Conservation (phyloP, 345 rosid genomes). For the Linum trigynum region DNA sequence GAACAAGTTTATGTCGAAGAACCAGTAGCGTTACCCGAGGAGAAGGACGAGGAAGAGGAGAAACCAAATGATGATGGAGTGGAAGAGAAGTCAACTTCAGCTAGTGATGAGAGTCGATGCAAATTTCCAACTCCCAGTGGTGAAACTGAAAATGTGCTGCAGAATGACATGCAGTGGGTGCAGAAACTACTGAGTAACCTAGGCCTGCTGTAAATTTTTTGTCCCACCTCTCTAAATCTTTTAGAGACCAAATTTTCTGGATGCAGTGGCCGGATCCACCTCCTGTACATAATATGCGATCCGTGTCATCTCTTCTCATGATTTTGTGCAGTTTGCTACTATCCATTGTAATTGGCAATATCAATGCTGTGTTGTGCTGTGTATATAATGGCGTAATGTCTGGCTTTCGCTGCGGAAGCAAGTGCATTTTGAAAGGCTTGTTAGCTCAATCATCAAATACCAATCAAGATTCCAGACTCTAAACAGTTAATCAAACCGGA, state of each 20-base stretch:
- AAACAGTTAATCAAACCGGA: no score
- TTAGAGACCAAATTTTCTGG: no score
- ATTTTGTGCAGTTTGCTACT: not conserved
- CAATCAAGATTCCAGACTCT: no score
- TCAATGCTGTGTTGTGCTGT: not conserved
- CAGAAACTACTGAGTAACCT: constrained; percentile 46
- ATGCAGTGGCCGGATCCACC: no score
- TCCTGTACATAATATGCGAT: not conserved
- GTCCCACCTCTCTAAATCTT: no score
- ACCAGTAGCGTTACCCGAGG: not conserved
- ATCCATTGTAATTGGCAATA: not conserved
- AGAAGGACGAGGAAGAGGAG: constrained; percentile 13
- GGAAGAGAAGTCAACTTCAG: constrained; percentile 10
- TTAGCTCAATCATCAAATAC: no score
- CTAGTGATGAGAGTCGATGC: constrained; percentile 21
- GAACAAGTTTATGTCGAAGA: constrained; percentile 7
- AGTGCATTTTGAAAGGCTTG: no score
- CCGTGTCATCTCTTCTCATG: no score
- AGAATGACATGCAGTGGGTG: constrained; percentile 63
- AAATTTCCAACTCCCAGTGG: constrained; percentile 10
- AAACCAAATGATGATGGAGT: not conserved
- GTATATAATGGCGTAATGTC: not conserved
- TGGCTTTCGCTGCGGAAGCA: no score
- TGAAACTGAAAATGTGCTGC: constrained; percentile 13
- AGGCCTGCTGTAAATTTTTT: constrained; percentile 28